Evolutionary conservation across 805 yeast genomes (phyloP).

Genomic region (Torulaspora maleeae): DNA sequence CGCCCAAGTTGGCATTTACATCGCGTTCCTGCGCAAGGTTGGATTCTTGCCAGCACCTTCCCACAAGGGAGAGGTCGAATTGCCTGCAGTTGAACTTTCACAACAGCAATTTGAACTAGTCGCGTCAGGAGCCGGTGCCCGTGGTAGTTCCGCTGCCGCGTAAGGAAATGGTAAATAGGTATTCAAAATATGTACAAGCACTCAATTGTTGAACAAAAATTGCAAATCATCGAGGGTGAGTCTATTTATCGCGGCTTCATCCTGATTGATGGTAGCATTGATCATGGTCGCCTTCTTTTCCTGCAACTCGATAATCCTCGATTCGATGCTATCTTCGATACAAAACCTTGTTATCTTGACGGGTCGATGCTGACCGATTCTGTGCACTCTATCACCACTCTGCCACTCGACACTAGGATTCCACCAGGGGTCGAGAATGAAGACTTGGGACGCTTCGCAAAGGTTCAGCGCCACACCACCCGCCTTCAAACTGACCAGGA

Average conservation of each 20-base stretch:
- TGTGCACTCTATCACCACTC: conserved; percentile 94
- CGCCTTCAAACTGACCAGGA: conserved; percentile 90
- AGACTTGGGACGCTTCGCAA: conserved; percentile 96
- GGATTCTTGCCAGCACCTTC: conserved; percentile 74
- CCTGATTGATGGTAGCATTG: conserved; percentile 90
- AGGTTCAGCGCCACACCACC: conserved; percentile 97
- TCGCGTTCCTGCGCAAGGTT: conserved; percentile 71
- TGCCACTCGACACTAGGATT: conserved; percentile 98
- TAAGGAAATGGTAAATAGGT: background rate
- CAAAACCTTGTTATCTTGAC: conserved; percentile 88
- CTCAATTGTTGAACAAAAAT: conserved; percentile 79
- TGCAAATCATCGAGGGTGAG: conserved; percentile 93
- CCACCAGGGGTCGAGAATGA: conserved; percentile 98
- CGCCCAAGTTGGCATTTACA: conserved; percentile 65
- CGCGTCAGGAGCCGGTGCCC: conserved; percentile 66
- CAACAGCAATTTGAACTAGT: conserved; percentile 55
- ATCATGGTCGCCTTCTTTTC: conserved; percentile 98
- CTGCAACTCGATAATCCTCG: conserved; percentile 90
- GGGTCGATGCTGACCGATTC: conserved; percentile 95
- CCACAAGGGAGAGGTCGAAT: conserved; percentile 35
- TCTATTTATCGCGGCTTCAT: conserved; percentile 82
- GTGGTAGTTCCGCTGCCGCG: conserved; percentile 58
- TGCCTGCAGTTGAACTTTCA: conserved; percentile 57
- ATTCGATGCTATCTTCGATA: conserved; percentile 94
- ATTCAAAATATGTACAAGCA: background rate